phyloP scores from a whole-genome alignment of 768 basidiomycete genomes.

The Pisolithus microcarpus region DNA sequence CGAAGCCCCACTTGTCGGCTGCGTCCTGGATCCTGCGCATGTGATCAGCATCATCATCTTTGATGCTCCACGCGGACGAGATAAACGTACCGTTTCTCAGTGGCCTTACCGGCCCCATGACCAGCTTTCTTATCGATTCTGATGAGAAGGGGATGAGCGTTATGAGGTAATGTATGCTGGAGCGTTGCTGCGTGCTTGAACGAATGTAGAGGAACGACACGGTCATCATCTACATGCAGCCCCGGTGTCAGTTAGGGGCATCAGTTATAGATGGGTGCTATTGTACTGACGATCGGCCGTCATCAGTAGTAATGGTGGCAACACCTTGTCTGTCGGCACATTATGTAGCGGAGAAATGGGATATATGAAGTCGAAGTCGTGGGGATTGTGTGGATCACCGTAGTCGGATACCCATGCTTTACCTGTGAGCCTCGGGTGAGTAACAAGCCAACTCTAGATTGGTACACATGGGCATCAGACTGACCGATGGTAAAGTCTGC shows the following conservation, averaged over 20 bases:
- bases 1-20: slow-evolving; percentile 74
- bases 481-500: slow-evolving; percentile 69
- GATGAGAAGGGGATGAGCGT: slow-evolving; percentile 66
- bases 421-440: slow-evolving; percentile 31
- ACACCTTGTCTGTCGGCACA: slow-evolving; percentile 48
- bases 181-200: slow-evolving; percentile 79
- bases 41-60: not conserved
- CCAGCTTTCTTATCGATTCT: slow-evolving; percentile 77
- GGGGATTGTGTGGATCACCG: slow-evolving; percentile 64
- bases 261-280: not conserved
- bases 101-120: slow-evolving; percentile 75
- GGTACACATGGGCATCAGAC: slow-evolving; percentile 2
- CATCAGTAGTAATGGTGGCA: slow-evolving; percentile 68
- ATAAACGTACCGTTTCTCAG: slow-evolving; percentile 49
- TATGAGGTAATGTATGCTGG: slow-evolving; percentile 57
- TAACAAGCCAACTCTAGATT: slow-evolving; percentile 3
- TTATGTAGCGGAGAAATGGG: slow-evolving; percentile 79
- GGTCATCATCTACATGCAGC: slow-evolving; percentile 57
- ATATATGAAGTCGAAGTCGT: slow-evolving; percentile 80
- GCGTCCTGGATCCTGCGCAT: slow-evolving; percentile 60
- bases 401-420: slow-evolving; percentile 77
- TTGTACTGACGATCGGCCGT: slow-evolving; percentile 69
- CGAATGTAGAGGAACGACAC: slow-evolving; percentile 82
- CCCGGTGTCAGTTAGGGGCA: not conserved
- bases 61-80: not conserved